phyloP scores from a whole-genome alignment of 2,329 filamentous ascomycete genomes.

The Arthrobotrys entomopaga region DNA sequence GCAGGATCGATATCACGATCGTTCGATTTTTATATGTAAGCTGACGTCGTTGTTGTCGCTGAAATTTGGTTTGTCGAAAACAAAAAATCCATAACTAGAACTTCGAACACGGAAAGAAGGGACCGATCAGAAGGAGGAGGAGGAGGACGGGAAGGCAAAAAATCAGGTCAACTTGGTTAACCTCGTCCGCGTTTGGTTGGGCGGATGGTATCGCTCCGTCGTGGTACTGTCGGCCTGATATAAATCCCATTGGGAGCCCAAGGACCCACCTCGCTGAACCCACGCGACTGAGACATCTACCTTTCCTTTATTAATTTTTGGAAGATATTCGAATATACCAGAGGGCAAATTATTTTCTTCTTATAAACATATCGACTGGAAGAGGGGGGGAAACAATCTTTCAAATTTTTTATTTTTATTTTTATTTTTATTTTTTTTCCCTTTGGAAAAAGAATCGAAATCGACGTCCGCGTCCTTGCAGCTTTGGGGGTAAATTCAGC shows the following conservation, averaged over 20 bases:
- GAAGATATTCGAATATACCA: slow-evolving; percentile 23
- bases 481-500: too few relatives aligned
- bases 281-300: slow-evolving; percentile 33
- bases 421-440: too few relatives aligned
- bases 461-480: too few relatives aligned
- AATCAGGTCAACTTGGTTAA: slow-evolving; percentile 2
- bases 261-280: slow-evolving; percentile 44
- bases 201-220: slow-evolving; percentile 32
- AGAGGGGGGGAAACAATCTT: slow-evolving; percentile 8
- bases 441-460: background rate
- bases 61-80: slow-evolving; percentile 25
- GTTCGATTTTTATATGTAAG: slow-evolving; percentile 52
- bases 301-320: slow-evolving; percentile 12
- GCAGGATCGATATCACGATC: slow-evolving; percentile 23
- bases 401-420: background rate
- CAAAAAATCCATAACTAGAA: slow-evolving; percentile 21
- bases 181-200: slow-evolving; percentile 34
- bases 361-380: slow-evolving; percentile 14
- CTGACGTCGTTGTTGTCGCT: slow-evolving; percentile 50
- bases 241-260: slow-evolving; percentile 42
- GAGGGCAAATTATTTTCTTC: slow-evolving; percentile 9
- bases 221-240: slow-evolving; percentile 38
- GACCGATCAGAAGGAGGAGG: slow-evolving; percentile 11
- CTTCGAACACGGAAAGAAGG: background rate
- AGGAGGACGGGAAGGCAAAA: slow-evolving; percentile 19